These are phyloP conservation scores for Crithidia fasciculata DNA, from an alignment of 208 protist genomes.

Conservation along the genomic window DNA sequence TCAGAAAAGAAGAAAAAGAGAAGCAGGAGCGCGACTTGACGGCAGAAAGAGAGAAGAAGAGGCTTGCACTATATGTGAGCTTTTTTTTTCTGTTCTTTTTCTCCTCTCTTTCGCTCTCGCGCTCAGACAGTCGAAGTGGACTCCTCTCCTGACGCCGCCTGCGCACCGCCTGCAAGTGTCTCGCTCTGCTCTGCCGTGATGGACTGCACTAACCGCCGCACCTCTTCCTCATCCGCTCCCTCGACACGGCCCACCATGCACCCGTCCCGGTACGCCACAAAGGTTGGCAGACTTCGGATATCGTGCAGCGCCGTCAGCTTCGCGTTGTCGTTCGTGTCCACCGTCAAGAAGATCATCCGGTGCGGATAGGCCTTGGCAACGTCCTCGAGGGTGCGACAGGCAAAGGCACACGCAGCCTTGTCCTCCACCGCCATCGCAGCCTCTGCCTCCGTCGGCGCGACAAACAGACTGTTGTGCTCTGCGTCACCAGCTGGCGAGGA, in stretches of 20 bases:
- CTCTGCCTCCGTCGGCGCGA: neutral
- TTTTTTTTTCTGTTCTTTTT: neutral
- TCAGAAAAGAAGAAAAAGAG: constrained; percentile 8
- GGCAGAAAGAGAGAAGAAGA: neutral
- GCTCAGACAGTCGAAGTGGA: too few species aligned
- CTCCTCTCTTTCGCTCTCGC: neutral
- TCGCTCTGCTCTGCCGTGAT: constrained; percentile 12
- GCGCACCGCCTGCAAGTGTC: neutral
- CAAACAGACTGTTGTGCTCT: neutral
- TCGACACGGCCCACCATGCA: constrained; percentile 73
- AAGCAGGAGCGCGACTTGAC: too few species aligned
- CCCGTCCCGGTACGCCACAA: constrained; percentile 80
- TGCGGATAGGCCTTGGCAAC: constrained; percentile 15
- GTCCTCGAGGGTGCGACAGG: constrained; percentile 30
- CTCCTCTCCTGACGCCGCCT: neutral
- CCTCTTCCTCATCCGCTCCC: constrained; percentile 61
- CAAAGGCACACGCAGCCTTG: constrained; percentile 21
- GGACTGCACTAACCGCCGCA: constrained; percentile 51
- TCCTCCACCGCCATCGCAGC: constrained; percentile 30
- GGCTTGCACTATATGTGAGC: too few species aligned
- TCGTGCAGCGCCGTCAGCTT: constrained; percentile 82
- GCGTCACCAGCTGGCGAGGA: too few species aligned
- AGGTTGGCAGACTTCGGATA: constrained; percentile 87
- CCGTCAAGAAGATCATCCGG: constrained; percentile 55
- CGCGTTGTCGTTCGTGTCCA: constrained; percentile 80